Base-by-base conservation (phyloP, 202 grass and related monocot species). In the Panicum hallii region DNA sequence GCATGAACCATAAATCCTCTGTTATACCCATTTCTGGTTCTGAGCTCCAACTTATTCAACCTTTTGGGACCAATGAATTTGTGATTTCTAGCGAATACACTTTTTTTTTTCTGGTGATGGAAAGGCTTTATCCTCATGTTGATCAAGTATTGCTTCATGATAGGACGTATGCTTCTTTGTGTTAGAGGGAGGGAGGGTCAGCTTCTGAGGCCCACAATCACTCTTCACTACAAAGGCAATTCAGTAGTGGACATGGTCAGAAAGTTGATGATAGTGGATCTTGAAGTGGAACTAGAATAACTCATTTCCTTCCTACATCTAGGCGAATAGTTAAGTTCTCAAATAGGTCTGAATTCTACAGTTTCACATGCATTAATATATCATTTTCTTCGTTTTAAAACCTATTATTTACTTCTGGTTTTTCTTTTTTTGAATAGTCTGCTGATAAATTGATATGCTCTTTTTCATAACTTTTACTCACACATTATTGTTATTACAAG, bases 271-370 rank as follows among this genome's bases (percentile, higher is more conserved):
- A 87, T 61, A 63, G 77, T 83, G 93, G 87, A 61, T 90, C 83
- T 89, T 83, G 84, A 80, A 88, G 70, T 82, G 57, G 85, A 88
- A 99, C 97, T 85, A 90, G 89, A 65, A 92, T 99, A 87, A 94
- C 91, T 71, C 94, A 99, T 88, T 99, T 97, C 77, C 86, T 99
- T 82, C 93, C 93, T 26, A 99, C 97, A 79, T 99, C 97, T 79
- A 92, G 91, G 73, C 77, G 97, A 82, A 99, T 97, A 87, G 97
- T 99, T 82, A 93, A 99, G 75, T 99, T 99, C 87, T 99, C 97
- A 61, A 99, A 99, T 76, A 89, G 97, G 93, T 99, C 93, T 69
- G 23, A 9, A 57, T 71, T 61, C 42, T 30, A 23, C 20, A 60
- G n/a, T 60, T 79, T 84, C 41, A 72, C 78, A 72, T 67, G 47